These are phyloP conservation scores for Rehmannia glutinosa DNA, from an alignment of 257 asterid species.

Conservation along the genomic window DNA sequence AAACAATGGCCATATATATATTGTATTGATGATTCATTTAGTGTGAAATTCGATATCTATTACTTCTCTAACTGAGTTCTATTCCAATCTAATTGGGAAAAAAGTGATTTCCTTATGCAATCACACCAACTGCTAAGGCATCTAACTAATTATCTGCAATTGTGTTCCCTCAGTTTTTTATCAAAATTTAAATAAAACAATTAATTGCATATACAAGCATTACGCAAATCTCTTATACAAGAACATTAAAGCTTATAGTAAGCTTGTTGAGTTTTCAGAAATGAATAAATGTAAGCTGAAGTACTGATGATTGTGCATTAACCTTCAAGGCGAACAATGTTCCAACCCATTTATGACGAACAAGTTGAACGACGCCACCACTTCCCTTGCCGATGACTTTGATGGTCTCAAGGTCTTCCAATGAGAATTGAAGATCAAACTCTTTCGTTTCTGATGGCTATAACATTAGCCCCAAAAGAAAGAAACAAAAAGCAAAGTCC, in stretches of 20 bases:
- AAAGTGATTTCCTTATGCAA: background rate
- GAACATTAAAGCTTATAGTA: background rate
- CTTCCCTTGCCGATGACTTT: slow-evolving; percentile 99
- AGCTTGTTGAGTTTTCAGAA: background rate
- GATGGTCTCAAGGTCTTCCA: slow-evolving; percentile 94
- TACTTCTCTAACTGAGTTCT: background rate
- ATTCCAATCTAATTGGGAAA: background rate
- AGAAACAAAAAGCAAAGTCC: background rate
- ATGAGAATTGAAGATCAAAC: slow-evolving; percentile 78
- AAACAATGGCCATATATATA: background rate
- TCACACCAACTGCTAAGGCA: background rate
- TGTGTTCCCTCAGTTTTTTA: background rate
- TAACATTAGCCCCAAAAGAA: slow-evolving; percentile 12
- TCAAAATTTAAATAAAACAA: background rate
- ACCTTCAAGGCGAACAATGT: slow-evolving; percentile 93
- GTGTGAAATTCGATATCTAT: background rate
- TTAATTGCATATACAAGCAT: background rate
- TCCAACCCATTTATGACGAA: slow-evolving; percentile 96
- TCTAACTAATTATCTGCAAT: background rate
- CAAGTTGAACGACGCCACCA: slow-evolving; percentile 98
- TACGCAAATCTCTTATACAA: background rate
- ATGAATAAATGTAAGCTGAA: slow-evolving; percentile 4
- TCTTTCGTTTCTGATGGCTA: slow-evolving; percentile 71
- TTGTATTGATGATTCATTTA: background rate
- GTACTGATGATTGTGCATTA: slow-evolving; percentile 16